Evolutionary conservation across 805 yeast genomes (phyloP), one percentile per base, ranked within the genome.

Genomic region (Suhomyces sp.): DNA sequence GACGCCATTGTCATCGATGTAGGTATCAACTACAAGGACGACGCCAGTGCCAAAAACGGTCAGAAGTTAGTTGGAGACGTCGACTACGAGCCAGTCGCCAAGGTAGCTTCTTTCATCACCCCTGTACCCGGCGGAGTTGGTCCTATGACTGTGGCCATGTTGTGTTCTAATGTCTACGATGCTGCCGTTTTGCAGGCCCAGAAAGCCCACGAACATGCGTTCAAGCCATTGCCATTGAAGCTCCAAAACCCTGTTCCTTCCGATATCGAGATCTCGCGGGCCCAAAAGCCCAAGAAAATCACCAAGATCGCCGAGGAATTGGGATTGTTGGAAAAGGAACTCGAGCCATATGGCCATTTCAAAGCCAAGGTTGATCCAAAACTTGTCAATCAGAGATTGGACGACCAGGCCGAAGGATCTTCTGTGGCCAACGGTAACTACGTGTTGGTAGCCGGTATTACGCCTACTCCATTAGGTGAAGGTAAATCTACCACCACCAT

Each of bases 121-220:
- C 96, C 96, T 8, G 96, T 88, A 53, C 96, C 96, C 48, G 96
- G 96, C 66, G 96, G 96, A 58, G 96, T 88, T 57, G 96, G 96
- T 48, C 96, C 96, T 64, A 88, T 88, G 96, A 88, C 96, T 12
- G 93, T 88, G 44, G 94, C 94, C 24, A 91, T 92, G 97, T 82
- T 93, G 54, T 81, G 92, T 56, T 81, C 86, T 57, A 93, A 94
- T 64, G 93, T 93, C 9, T 76, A 84, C 52, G 79, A 81, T 57
- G 89, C 97, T 48, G 96, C 98, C 19, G 78, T 86, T 61, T 73
- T 80, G 50, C 82, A 78, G 62, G 77, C 73, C 50, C 70, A 70
- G 69, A 75, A 62, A 48, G 75, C 76, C 9, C 78, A 80, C 64
- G 69, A 76, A 64, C 75, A 81, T 60, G 68, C 72, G 53, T 71